Evolutionary conservation across 768 basidiomycete genomes (phyloP), one percentile per base, ranked within the genome.

Genomic region (Mycena floridula): DNA sequence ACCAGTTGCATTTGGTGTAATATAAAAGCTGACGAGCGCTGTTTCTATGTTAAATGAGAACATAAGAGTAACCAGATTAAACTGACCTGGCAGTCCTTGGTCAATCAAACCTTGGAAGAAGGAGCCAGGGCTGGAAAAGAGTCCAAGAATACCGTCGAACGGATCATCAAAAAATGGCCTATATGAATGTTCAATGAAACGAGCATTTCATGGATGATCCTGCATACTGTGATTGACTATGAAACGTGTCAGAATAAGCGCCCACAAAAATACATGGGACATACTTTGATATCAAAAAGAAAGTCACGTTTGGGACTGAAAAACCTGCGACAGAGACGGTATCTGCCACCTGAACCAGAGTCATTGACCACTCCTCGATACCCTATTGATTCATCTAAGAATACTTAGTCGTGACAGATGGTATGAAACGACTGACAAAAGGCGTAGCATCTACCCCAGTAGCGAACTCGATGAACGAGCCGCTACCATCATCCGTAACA

Each of bases 321-420:
- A 62, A 28, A 16, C 58, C 60, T 7, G 58, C 65, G 38, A 67
- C 56, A 11, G 54, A 47, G 18, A 68, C 58, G 5, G 58, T 56
- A 40, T 68, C 66, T 15, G 49, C 50, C 2, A 51, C 62, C 13
- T 39, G 47, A 1, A 49, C 50, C 7, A 65, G 42, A 12, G 51
- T 54, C 37, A 66, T 45, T 27, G 53, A 43, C 50, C 57, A 64
- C n/a, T n/a, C n/a, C 43, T 64, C 47, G 28, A 44, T n/a, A n/a
- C n/a, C n/a, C n/a, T n/a, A n/a, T n/a, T n/a, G n/a, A n/a, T n/a
- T n/a, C n/a, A n/a, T n/a, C n/a, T n/a, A n/a, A n/a, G n/a, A n/a
- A n/a, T n/a, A n/a, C n/a, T n/a, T n/a, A n/a, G n/a, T n/a, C n/a
- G n/a, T n/a, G n/a, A n/a, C n/a, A n/a, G n/a, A n/a, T n/a, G n/a